Percentiles rank a stretch among this genome's conserved stretches.
phyloP scores from a whole-genome alignment of 768 basidiomycete genomes.

The Mycena filopes region DNA sequence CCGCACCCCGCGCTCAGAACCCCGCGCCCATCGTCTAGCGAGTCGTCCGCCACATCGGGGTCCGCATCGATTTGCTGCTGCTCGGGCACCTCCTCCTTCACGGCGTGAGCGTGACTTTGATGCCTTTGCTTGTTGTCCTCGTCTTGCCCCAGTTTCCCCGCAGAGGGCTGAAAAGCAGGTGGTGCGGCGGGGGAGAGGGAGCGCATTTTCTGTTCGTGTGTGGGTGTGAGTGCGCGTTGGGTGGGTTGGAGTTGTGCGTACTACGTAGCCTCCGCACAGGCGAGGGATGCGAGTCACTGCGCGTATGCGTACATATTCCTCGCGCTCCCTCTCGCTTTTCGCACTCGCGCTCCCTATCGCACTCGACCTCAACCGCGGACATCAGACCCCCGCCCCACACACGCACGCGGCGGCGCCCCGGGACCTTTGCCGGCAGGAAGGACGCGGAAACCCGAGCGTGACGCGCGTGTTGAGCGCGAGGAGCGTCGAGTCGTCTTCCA shows the following conservation, averaged over 20 bases:
- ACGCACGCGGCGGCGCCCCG: constrained; percentile 44
- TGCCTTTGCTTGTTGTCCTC: constrained; percentile 41
- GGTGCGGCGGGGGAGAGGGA: neutral
- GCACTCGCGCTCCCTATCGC: neutral
- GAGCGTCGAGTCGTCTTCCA: neutral
- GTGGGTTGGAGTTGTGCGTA: too few relatives aligned
- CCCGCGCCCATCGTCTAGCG: too few relatives aligned
- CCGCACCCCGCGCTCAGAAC: constrained; percentile 76
- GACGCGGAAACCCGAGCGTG: constrained; percentile 52
- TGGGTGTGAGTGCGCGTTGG: too few relatives aligned
- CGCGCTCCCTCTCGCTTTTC: too few relatives aligned
- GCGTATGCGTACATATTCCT: neutral
- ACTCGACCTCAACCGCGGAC: too few relatives aligned
- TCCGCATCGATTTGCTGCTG: constrained; percentile 24
- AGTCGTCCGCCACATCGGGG: neutral
- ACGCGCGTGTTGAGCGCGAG: constrained; percentile 37
- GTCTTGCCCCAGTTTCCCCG: too few relatives aligned
- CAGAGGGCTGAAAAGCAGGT: too few relatives aligned
- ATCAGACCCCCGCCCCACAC: constrained; percentile 59
- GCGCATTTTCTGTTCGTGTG: too few relatives aligned
- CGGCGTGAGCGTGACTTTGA: too few relatives aligned
- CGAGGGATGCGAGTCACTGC: neutral
- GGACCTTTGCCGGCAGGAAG: too few relatives aligned
- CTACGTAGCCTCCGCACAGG: neutral
- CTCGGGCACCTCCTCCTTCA: neutral